These are phyloP conservation scores for Didymella pomorum DNA, from an alignment of 2,329 filamentous ascomycete genomes.

Conservation along the genomic window DNA sequence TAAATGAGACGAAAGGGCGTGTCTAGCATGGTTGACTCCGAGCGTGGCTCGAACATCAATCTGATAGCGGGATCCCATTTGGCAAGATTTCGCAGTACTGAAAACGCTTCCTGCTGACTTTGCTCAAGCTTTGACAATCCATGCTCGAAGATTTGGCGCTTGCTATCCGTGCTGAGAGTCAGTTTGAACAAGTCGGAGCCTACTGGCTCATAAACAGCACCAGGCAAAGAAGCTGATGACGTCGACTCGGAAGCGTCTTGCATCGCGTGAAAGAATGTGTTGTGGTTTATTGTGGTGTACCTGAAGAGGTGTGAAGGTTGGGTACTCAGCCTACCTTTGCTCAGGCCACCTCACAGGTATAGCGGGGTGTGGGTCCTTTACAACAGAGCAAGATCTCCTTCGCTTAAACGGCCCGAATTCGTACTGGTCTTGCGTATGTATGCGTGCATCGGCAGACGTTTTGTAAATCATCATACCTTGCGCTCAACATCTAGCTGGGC, in stretches of 20 bases:
- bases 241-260: too few species aligned
- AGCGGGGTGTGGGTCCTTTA: not conserved
- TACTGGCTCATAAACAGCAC: conserved; percentile 13
- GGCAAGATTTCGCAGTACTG: conserved; percentile 17
- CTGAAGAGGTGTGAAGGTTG: too few species aligned
- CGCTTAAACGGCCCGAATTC: conserved; percentile 4
- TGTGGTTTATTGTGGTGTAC: not conserved
- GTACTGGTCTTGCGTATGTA: not conserved
- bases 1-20: conserved; percentile 30
- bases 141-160: conserved; percentile 22
- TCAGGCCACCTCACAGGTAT: conserved; percentile 1
- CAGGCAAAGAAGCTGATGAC: too few species aligned
- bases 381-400: not conserved
- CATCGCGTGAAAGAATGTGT: too few species aligned
- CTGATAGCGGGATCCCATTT: conserved; percentile 17
- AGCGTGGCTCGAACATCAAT: conserved; percentile 18
- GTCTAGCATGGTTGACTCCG: conserved; percentile 17
- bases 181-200: conserved; percentile 21
- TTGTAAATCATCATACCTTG: too few species aligned
- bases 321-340: too few species aligned
- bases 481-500: not conserved
- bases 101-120: conserved; percentile 9
- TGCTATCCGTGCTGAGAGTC: conserved; percentile 18
- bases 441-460: not conserved
- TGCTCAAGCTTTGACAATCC: conserved; percentile 15